Evolutionary conservation across 331 rosid species (phyloP).

Genomic region (Malus hybrid): DNA sequence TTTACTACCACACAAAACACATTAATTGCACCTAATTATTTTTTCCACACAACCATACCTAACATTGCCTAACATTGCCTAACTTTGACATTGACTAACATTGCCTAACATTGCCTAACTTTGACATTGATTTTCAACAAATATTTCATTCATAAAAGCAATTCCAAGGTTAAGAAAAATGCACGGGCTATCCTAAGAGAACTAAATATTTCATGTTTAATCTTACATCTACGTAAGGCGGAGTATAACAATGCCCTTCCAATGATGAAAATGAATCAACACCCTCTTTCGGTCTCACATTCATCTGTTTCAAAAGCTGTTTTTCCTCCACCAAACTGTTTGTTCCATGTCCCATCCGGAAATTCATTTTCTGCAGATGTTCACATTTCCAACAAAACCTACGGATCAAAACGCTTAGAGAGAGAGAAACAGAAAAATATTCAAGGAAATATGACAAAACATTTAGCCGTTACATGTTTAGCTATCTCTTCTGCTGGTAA

Average conservation of each 20-base stretch:
- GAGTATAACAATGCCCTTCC: slow-evolving; percentile 1
- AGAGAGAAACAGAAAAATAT: too few species aligned
- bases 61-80: too few species aligned
- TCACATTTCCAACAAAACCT: not conserved
- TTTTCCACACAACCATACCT: too few species aligned
- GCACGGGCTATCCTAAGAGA: not conserved
- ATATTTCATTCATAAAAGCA: not conserved
- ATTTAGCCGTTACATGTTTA: slow-evolving; percentile 18
- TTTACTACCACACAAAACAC: too few species aligned
- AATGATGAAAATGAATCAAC: slow-evolving; percentile 17
- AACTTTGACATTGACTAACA: too few species aligned
- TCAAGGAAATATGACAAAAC: not conserved
- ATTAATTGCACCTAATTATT: too few species aligned
- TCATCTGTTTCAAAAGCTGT: slow-evolving; percentile 22
- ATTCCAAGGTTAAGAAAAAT: not conserved
- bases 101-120: too few species aligned
- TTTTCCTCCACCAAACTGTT: slow-evolving; percentile 35
- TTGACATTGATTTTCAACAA: too few species aligned
- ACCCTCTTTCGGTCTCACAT: slow-evolving; percentile 15
- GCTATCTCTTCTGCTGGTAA: slow-evolving; percentile 18
- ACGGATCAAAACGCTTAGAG: not conserved
- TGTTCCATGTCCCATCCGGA: slow-evolving; percentile 33
- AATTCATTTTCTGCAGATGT: slow-evolving; percentile 25
- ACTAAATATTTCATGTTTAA: not conserved
- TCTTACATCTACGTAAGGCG: slow-evolving; percentile 10